Percentiles rank a stretch among this genome's conserved stretches.
phyloP scores from a whole-genome alignment of 140 eudicot genomes.

The Bidens hawaiensis region DNA sequence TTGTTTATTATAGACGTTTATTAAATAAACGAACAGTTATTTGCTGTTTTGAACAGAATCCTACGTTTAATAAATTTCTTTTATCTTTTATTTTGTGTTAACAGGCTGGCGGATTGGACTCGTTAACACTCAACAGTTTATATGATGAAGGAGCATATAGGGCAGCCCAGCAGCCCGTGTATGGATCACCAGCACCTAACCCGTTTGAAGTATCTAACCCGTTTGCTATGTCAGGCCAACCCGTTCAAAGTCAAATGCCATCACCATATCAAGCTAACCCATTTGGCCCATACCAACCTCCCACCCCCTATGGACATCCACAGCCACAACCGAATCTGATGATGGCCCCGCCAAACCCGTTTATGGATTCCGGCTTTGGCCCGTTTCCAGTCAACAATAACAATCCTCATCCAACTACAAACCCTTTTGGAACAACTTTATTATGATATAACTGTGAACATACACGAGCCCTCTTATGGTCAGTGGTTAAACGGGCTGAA shows the following conservation, averaged over 20 bases:
- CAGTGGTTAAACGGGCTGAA: background rate
- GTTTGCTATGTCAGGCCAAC: constrained; percentile 42
- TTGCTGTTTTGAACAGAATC: too few species aligned
- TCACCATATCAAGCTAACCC: constrained; percentile 46
- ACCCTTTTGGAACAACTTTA: constrained; percentile 89
- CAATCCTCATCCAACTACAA: constrained; percentile 46
- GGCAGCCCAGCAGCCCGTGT: constrained; percentile 84
- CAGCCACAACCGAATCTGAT: constrained; percentile 49
- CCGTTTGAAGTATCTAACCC: constrained; percentile 86
- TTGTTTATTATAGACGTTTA: too few species aligned
- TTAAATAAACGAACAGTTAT: too few species aligned
- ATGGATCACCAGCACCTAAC: constrained; percentile 91
- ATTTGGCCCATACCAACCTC: constrained; percentile 56
- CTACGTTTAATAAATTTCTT: background rate
- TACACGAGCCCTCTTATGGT: background rate
- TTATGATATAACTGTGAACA: constrained; percentile 27
- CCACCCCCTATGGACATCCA: constrained; percentile 43
- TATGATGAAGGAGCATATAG: constrained; percentile 93
- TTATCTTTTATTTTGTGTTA: background rate
- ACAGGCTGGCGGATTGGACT: constrained; percentile 97
- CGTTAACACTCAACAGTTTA: constrained; percentile 77
- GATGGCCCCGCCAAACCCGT: constrained; percentile 69
- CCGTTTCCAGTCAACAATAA: constrained; percentile 54
- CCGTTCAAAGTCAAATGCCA: constrained; percentile 57
- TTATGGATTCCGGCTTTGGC: constrained; percentile 73